These are phyloP conservation scores for Tagetes erecta DNA, from an alignment of 129 eudicot genomes.

Conservation along the genomic window DNA sequence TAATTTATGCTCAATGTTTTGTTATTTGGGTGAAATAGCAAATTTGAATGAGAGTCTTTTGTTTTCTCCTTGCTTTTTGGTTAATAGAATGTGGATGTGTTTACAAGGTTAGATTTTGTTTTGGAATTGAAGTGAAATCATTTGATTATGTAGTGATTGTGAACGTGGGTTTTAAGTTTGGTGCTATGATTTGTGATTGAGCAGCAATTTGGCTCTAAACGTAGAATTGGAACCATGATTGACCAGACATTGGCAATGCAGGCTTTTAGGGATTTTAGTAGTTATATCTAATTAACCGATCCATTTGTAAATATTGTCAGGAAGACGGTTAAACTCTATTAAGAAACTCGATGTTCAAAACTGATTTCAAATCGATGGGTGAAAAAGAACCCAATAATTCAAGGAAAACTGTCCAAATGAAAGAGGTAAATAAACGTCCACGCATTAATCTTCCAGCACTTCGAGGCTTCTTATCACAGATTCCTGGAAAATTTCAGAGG, in stretches of 20 bases:
- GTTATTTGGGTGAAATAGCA: slow-evolving; percentile 6
- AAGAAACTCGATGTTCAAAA: slow-evolving; percentile 26
- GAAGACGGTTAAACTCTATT: slow-evolving; percentile 12
- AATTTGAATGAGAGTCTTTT: background rate
- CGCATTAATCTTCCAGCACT: slow-evolving; percentile 49
- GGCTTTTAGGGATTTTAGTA: background rate
- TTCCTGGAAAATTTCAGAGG: slow-evolving; percentile 54
- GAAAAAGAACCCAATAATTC: slow-evolving; percentile 36
- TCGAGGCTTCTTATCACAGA: slow-evolving; percentile 42
- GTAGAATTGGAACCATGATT: background rate
- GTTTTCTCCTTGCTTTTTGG: background rate
- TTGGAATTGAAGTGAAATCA: background rate
- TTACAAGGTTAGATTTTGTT: background rate
- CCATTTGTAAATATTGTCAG: slow-evolving; percentile 10
- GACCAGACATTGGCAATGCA: background rate
- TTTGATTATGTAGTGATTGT: background rate
- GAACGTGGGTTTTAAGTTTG: background rate
- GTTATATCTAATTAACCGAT: background rate
- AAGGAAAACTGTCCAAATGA: slow-evolving; percentile 30
- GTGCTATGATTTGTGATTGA: background rate
- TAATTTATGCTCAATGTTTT: slow-evolving; percentile 1
- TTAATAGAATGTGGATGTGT: slow-evolving; percentile 10
- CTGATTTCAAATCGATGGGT: slow-evolving; percentile 42
- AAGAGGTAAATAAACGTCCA: slow-evolving; percentile 35
- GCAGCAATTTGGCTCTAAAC: background rate